phyloP scores from a whole-genome alignment of 345 rosid genomes.

The Sapria himalayana region DNA sequence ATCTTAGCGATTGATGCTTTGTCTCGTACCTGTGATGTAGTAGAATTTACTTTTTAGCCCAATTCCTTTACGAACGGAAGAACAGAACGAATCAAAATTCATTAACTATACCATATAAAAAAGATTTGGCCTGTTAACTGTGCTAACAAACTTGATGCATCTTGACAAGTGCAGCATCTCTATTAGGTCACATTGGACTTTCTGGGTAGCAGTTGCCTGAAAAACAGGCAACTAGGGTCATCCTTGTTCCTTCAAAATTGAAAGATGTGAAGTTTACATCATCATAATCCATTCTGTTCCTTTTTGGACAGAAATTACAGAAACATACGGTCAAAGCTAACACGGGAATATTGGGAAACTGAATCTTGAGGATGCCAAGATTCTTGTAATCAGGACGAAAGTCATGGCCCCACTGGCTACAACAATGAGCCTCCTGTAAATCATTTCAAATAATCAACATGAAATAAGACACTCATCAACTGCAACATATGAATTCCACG shows the following conservation, averaged over 20 bases:
- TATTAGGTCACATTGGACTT: constrained; percentile 72
- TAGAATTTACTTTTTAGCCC: constrained; percentile 5
- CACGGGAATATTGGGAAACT: constrained; percentile 68
- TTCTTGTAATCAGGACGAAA: constrained; percentile 95
- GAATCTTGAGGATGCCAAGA: constrained; percentile 80
- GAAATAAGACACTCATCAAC: neutral
- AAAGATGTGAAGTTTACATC: neutral
- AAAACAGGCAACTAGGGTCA: constrained; percentile 7
- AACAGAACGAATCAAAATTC: neutral
- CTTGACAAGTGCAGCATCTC: constrained; percentile 74
- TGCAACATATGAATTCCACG: too few relatives aligned
- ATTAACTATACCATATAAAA: constrained; percentile 50
- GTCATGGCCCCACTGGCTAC: constrained; percentile 99
- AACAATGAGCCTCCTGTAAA: constrained; percentile 97
- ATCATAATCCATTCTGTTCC: too few relatives aligned
- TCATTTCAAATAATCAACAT: constrained; percentile 8
- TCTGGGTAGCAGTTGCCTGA: constrained; percentile 93
- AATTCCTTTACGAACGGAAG: constrained; percentile 3
- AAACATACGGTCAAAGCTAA: constrained; percentile 78
- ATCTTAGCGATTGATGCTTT: constrained; percentile 66
- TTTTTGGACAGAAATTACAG: neutral
- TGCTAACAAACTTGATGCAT: constrained; percentile 70
- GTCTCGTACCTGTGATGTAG: constrained; percentile 47
- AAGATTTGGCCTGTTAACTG: constrained; percentile 89
- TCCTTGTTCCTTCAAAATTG: constrained; percentile 5